A percentile compares a stretch with the other conserved stretches of the same genome.
Evolutionary conservation across 768 basidiomycete species (phyloP).

Genomic region (Suillus bovinus): DNA sequence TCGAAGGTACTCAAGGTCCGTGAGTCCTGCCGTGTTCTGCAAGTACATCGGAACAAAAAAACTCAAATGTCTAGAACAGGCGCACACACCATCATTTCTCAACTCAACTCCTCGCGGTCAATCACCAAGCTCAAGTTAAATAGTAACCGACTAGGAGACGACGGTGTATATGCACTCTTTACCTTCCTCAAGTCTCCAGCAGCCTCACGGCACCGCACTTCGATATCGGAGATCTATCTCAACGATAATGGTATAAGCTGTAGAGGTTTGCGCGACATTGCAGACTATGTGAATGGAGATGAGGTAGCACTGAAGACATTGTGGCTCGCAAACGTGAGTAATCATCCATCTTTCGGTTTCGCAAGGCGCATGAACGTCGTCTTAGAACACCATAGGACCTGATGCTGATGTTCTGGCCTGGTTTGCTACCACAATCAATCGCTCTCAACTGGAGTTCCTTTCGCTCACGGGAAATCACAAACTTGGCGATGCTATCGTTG

Average conservation of each 20-base stretch:
- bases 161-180: constrained; percentile 56
- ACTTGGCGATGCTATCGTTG: constrained; percentile 51
- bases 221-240: constrained; percentile 54
- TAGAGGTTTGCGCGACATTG: constrained; percentile 50
- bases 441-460: constrained; percentile 50
- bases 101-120: constrained; percentile 42
- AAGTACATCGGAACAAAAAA: not conserved
- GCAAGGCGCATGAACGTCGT: constrained; percentile 22
- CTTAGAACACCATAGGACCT: constrained; percentile 42
- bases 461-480: constrained; percentile 49
- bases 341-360: not conserved
- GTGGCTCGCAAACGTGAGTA: constrained; percentile 56
- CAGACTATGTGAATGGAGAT: constrained; percentile 52
- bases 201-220: constrained; percentile 43
- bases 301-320: constrained; percentile 40
- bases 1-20: constrained; percentile 2
- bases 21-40: not conserved
- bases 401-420: constrained; percentile 35
- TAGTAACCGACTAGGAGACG: constrained; percentile 58
- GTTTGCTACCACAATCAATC: constrained; percentile 53
- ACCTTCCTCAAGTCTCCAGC: constrained; percentile 42
- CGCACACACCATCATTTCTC: constrained; percentile 50
- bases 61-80: constrained; percentile 36
- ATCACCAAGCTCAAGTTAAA: constrained; percentile 54
- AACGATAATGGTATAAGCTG: constrained; percentile 57